Evolutionary conservation across 2,329 filamentous ascomycete genomes (phyloP).

Genomic region (Leptographium lundbergii): DNA sequence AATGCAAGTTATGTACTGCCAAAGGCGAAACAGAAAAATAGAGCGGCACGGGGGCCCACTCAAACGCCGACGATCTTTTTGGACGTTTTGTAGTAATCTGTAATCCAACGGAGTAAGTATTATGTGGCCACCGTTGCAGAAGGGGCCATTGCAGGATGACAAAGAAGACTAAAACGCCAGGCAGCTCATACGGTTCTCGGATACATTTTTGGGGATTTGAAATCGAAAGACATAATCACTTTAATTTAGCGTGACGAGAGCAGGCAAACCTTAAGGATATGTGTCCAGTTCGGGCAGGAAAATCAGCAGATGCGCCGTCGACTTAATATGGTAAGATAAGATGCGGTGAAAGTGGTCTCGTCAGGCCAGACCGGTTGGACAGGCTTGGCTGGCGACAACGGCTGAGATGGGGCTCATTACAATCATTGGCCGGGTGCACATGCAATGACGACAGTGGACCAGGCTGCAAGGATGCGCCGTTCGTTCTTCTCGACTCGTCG

Average conservation of each 20-base stretch:
- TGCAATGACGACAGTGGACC: background rate
- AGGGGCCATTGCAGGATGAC: background rate
- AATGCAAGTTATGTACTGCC: background rate
- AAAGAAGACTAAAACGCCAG: background rate
- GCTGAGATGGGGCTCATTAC: background rate
- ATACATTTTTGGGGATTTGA: background rate
- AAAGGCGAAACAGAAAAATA: background rate
- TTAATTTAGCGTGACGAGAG: background rate
- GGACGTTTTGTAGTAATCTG: background rate
- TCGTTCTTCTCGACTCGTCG: background rate
- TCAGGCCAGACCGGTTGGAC: background rate
- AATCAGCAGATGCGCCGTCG: background rate
- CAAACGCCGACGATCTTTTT: background rate
- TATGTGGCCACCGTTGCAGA: slow-evolving; percentile 1
- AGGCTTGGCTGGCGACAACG: background rate
- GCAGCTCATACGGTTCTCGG: background rate
- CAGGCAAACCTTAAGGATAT: background rate
- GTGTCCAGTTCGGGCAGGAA: background rate
- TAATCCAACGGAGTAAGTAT: too few species aligned
- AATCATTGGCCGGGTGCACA: background rate
- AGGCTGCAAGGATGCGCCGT: background rate
- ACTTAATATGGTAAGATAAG: background rate
- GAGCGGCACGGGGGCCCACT: background rate
- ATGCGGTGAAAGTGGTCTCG: background rate
- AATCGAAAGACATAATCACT: background rate